These are phyloP conservation scores for Yamadazyma sp. DNA, from an alignment of 1,139 yeast genomes.

Conservation along the genomic window DNA sequence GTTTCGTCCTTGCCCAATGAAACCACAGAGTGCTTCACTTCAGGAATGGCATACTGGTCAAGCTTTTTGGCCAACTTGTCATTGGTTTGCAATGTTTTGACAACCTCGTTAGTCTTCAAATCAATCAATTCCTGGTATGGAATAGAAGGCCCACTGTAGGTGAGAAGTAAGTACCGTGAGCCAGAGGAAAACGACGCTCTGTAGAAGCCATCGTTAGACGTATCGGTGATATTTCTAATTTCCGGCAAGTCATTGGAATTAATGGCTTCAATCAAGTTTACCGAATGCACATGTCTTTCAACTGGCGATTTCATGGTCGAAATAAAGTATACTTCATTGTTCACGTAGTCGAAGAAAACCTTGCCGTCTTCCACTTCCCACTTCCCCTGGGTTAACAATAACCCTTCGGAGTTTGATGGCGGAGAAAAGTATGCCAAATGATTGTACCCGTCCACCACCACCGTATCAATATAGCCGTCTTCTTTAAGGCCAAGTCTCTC, in stretches of 20 bases:
- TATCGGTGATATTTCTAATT: constrained; percentile 53
- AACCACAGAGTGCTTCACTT: constrained; percentile 44
- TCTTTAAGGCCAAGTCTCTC: constrained; percentile 34
- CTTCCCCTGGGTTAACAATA: constrained; percentile 47
- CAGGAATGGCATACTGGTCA: constrained; percentile 49
- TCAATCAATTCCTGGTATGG: constrained; percentile 69
- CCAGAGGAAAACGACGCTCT: constrained; percentile 69
- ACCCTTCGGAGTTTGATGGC: constrained; percentile 40
- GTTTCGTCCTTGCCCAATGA: constrained; percentile 46
- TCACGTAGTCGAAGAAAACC: constrained; percentile 43
- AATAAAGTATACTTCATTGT: constrained; percentile 45
- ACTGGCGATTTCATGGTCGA: constrained; percentile 52
- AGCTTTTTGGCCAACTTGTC: constrained; percentile 37
- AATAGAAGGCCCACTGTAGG: constrained; percentile 63
- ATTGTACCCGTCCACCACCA: constrained; percentile 53
- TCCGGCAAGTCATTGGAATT: constrained; percentile 26
- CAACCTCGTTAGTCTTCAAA: constrained; percentile 34
- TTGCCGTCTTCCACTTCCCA: constrained; percentile 57
- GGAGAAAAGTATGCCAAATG: constrained; percentile 61
- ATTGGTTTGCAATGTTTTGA: constrained; percentile 51
- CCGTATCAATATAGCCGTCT: constrained; percentile 57
- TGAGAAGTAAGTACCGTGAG: constrained; percentile 57
- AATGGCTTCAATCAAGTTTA: constrained; percentile 35
- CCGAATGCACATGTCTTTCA: constrained; percentile 54
- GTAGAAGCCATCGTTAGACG: constrained; percentile 62